Evolutionary conservation across 1,284 basidiomycete genomes (phyloP), one percentile per base, ranked within the genome.

Genomic region (Meripilus lineatus): DNA sequence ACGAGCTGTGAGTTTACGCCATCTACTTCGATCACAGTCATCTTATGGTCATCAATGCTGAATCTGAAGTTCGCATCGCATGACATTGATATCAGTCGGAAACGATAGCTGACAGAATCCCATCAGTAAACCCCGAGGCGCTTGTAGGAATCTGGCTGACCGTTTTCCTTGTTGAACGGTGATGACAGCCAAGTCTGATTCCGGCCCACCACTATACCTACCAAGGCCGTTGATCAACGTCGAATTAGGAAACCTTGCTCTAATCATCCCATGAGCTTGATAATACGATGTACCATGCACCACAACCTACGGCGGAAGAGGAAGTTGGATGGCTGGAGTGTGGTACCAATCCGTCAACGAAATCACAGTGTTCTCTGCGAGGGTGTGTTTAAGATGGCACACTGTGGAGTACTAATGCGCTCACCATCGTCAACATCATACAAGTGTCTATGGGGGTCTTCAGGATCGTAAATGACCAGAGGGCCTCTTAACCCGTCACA

Each of bases 141-240:
- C 32, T n/a, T 32, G 5, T 5, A 13, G 15, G 30, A 8, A 20
- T 14, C 10, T 5, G 18, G n/a, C 48, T 20, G 18, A 63, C 21
- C 73, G 66, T 43, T 72, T 65, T 30, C 58, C 46, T 14, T 49
- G 37, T 20, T 43, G 32, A 7, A 65, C 63, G 14, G 48, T 55
- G 33, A 69, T 51, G 2, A 68, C 61, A 1, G 65, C 53, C 10
- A 68, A 50, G 2, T 54, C 42, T 8, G 52, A 51, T 4, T 47
- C 41, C 1, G 56, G 47, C 1, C 54, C 54, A 20, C 54, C 57
- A 8, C 39, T 17, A 38, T 42, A 64, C 8, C 64, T 58, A 5
- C 74, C 73, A 18, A 61, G 55, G 5, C 72, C 71, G 42, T 81
- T 82, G 55, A 83, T 74, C 5, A 81, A 55, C 1, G 71, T 74